Conservation (phyloP, 805 yeast species). For the Huiozyma sinensis region DNA sequence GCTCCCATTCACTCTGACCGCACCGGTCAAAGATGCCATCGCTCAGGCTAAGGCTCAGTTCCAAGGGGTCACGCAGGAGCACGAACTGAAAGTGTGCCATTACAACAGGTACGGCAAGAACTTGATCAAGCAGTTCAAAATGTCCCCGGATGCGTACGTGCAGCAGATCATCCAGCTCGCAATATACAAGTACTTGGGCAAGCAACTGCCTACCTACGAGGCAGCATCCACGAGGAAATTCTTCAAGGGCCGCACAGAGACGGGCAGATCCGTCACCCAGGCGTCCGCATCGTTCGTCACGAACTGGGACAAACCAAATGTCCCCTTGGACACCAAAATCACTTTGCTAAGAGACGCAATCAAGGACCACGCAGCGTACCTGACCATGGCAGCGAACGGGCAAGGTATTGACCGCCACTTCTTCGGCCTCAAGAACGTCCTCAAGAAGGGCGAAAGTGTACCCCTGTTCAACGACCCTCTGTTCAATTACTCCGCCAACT, state of each 20-base stretch:
- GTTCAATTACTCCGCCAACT: slow-evolving; percentile 62
- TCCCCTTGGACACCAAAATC: slow-evolving; percentile 44
- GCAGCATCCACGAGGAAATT: slow-evolving; percentile 89
- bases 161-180: slow-evolving; percentile 90
- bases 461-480: slow-evolving; percentile 73
- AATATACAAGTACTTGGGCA: slow-evolving; percentile 72
- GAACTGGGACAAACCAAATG: slow-evolving; percentile 51
- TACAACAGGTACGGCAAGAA: slow-evolving; percentile 80
- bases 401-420: slow-evolving; percentile 89
- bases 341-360: slow-evolving; percentile 62
- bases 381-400: slow-evolving; percentile 72
- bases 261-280: slow-evolving; percentile 72
- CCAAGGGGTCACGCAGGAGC: slow-evolving; percentile 40
- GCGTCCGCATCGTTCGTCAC: slow-evolving; percentile 63
- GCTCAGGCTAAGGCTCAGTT: slow-evolving; percentile 47
- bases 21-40: slow-evolving; percentile 41
- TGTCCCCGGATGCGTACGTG: slow-evolving; percentile 86
- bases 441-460: slow-evolving; percentile 42
- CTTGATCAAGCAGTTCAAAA: slow-evolving; percentile 71
- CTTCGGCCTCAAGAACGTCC: slow-evolving; percentile 72
- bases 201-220: slow-evolving; percentile 83
- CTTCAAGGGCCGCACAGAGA: slow-evolving; percentile 87
- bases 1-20: slow-evolving; percentile 52
- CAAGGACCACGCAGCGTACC: slow-evolving; percentile 61
- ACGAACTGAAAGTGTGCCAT: slow-evolving; percentile 70